Evolutionary conservation across 371 early-diverging fungal species (phyloP).

Genomic region (Neoconidiobolus thromboides): DNA sequence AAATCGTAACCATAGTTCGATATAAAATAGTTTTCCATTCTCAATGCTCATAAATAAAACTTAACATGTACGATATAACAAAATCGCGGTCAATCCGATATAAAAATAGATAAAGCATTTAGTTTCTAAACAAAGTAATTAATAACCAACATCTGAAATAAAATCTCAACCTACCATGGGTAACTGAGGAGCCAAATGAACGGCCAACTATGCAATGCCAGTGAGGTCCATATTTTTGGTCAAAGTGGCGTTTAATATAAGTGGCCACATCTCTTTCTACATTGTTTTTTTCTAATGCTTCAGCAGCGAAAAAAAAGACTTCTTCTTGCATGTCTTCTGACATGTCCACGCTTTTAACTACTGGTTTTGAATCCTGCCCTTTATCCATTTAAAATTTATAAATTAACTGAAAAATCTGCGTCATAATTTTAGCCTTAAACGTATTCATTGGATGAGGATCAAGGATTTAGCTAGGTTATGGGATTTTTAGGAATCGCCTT

Average conservation of each 20-base stretch:
- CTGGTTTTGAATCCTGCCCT: conserved; percentile 55
- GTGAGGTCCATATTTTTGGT: conserved; percentile 89
- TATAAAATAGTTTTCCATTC: too few species aligned
- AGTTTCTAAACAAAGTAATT: conserved; percentile 29
- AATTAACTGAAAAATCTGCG: too few species aligned
- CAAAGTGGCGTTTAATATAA: conserved; percentile 92
- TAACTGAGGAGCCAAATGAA: conserved; percentile 95
- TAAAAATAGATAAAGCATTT: conserved; percentile 97
- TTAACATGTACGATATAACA: conserved; percentile 86
- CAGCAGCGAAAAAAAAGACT: conserved; percentile 76
- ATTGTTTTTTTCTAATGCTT: conserved; percentile 82
- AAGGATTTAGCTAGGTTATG: too few species aligned
- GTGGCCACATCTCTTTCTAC: conserved; percentile 96
- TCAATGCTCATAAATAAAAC: not conserved
- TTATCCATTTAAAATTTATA: not conserved
- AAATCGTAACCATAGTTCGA: too few species aligned
- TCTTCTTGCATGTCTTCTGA: conserved; percentile 91
- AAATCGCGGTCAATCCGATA: conserved; percentile 82
- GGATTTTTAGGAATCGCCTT: too few species aligned
- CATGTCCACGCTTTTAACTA: conserved; percentile 97
- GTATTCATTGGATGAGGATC: too few species aligned
- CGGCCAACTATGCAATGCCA: conserved; percentile 97
- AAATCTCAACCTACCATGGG: conserved; percentile 55
- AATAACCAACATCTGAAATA: not conserved
- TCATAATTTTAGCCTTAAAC: too few species aligned